Conservation (phyloP, 495 filamentous ascomycete genomes). For the Pseudomonodictys pantanalensis region DNA sequence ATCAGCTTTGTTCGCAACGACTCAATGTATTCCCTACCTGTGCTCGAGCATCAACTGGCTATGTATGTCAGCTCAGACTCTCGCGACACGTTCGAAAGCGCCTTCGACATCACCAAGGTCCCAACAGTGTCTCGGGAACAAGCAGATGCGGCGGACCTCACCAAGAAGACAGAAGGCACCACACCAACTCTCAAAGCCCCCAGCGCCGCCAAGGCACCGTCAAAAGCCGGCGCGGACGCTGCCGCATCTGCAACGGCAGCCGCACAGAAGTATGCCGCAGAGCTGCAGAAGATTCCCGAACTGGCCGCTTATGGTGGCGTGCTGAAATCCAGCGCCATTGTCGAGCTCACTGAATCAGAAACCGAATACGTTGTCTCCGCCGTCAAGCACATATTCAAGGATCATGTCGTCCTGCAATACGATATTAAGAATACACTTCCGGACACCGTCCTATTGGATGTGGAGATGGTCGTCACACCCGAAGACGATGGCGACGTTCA, state of each 20-base stretch:
- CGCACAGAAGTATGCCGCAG: conserved; percentile 81
- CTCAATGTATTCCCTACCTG: conserved; percentile 87
- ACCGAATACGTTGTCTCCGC: conserved; percentile 92
- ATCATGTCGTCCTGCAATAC: conserved; percentile 94
- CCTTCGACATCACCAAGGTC: conserved; percentile 87
- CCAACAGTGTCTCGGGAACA: conserved; percentile 96
- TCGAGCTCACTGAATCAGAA: conserved; percentile 93
- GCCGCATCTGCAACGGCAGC: conserved; percentile 68
- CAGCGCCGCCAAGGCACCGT: conserved; percentile 70
- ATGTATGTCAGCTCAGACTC: conserved; percentile 94
- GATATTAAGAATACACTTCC: conserved; percentile 97
- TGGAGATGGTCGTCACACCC: conserved; percentile 82
- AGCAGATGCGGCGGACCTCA: conserved; percentile 93
- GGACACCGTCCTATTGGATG: conserved; percentile 84
- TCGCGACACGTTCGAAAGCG: conserved; percentile 74
- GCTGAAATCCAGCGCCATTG: conserved; percentile 80
- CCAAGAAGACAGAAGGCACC: conserved; percentile 88
- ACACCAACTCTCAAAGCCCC: conserved; percentile 95
- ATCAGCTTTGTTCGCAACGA: conserved; percentile 86
- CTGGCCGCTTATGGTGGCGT: conserved; percentile 81
- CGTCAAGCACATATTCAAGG: conserved; percentile 96
- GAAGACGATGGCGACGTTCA: conserved; percentile 65
- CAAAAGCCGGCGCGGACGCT: conserved; percentile 66
- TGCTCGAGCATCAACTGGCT: conserved; percentile 94
- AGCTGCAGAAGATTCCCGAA: conserved; percentile 85